A percentile compares a stretch with the other conserved stretches of the same genome.
phyloP scores from a whole-genome alignment of 2,329 filamentous ascomycete species.

The Fusarium azukiicola region DNA sequence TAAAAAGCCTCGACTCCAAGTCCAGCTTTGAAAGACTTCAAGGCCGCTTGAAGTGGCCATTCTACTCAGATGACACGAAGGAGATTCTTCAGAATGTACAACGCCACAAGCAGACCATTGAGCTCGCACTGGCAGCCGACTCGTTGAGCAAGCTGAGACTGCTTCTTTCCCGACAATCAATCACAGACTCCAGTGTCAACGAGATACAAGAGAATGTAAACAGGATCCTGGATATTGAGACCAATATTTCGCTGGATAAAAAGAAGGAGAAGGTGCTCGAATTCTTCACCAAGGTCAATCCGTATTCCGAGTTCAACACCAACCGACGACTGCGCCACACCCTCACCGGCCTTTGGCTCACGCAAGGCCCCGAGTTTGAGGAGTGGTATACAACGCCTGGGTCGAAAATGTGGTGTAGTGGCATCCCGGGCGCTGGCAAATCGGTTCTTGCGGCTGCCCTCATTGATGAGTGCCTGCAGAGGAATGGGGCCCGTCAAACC shows the following conservation, averaged over 20 bases:
- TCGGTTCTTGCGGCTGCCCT: slow-evolving; percentile 23
- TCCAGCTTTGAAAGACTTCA: slow-evolving; percentile 6
- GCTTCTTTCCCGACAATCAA: slow-evolving; percentile 11
- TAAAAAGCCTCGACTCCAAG: not conserved
- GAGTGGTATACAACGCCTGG: not conserved
- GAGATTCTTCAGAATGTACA: slow-evolving; percentile 11
- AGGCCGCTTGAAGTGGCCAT: slow-evolving; percentile 24
- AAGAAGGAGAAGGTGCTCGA: not conserved
- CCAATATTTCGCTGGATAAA: not conserved
- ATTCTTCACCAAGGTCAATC: slow-evolving; percentile 25
- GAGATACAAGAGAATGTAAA: not conserved
- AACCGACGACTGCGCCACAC: slow-evolving; percentile 10
- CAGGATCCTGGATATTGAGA: slow-evolving; percentile 11
- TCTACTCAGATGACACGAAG: slow-evolving; percentile 7
- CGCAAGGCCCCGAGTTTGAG: not conserved
- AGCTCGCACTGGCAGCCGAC: slow-evolving; percentile 16
- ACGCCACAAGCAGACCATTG: slow-evolving; percentile 22
- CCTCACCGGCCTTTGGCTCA: slow-evolving; percentile 27
- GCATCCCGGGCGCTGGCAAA: slow-evolving; percentile 37
- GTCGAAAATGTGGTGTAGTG: slow-evolving; percentile 18
- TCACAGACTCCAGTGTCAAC: not conserved
- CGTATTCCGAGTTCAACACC: not conserved
- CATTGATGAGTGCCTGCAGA: slow-evolving; percentile 16
- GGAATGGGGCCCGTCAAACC: not conserved
- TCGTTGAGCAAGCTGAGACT: slow-evolving; percentile 1